Base-by-base conservation (phyloP, 2,329 filamentous ascomycete genomes). In the Alternaria triticimaculans region DNA sequence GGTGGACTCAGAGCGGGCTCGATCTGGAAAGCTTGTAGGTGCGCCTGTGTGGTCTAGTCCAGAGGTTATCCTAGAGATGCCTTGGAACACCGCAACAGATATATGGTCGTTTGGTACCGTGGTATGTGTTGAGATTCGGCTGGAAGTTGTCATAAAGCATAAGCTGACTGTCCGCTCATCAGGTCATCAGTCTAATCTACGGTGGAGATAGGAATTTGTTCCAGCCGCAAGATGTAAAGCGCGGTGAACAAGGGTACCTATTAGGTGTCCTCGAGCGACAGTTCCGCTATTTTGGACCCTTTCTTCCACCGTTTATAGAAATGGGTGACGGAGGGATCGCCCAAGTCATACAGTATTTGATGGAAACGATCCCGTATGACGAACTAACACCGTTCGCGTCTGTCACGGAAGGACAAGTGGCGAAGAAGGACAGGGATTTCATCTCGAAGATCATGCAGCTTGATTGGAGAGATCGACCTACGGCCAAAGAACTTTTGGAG, bases 51-150 rank as follows among this genome's bases (percentile, higher is more conserved):
- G 76, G 65, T 65, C 78, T 60, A 82, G 80, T 56, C 79, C 79
- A 58, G 78, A 82, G 68, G 71, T 76, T 20, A 46, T 71, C 12
- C 26, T 73, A 37, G 66, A 70, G 56, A 10, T 68, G 51, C 63
- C 64, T 51, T 82, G 79, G 78, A 79, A 77, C 48, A 77, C 74
- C 43, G 70, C 80, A 21, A 75, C 78, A 46, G 79, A 82, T 58
- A 81, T 82, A 63, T 82, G 79, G 78, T 82, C 80, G 46, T 80
- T 81, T 63, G 77, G 80, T 44, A 66, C 77, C 50, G 76, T 76
- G 65, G 78, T 78, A n/a, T 41, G 69, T 59, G 76, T 75, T 10
- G 33, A 4, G 25, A 14, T 50, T n/a, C 33, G 51, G 48, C 33
- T 63, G 15, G 30, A 50, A 48, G 1, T 41, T 3, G 33, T 41